Evolutionary conservation across 202 grass and related monocot species (phyloP), one percentile per base, ranked within the genome.

Genomic region (Sporobolus alterniflorus): DNA sequence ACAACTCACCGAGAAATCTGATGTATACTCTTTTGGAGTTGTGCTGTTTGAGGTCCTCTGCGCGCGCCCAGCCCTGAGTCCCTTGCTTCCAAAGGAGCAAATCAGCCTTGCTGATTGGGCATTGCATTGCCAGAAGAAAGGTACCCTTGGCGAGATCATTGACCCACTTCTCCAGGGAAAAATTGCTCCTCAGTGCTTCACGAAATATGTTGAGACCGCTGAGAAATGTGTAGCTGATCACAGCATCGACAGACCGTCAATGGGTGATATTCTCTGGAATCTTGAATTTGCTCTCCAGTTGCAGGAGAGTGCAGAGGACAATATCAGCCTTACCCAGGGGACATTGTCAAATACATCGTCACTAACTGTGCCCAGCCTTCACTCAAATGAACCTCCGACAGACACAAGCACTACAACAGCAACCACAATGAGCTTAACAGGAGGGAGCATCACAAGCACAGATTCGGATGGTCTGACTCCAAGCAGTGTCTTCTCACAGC

Each of bases 401-500:
- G 84, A 97, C 44, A 66, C 84, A 1, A 91, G 43, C 18, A 88
- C 87, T 9, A 93, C 89, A 11, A 91, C 90, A 11, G 41, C 82
- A 25, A 82, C 65, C 49, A 74, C 71, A 1, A 47, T 71, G 11
- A 93, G 89, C 82, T 84, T 86, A 3, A 69, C 63, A 43, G 88
- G 40, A 21, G 82, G 28, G 60, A 97, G 91, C 79, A 50, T 93
- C 52, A 57, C 69, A 10, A 91, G 89, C 17, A 76, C n/a, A 20
- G 82, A 82, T 18, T 94, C 91, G 0, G 87, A 88, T 8, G 82
- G 82, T 31, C 68, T 88, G 46, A 97, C 89, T 9, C 84, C 94
- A 4, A 87, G 87, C 54, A 86, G 34, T 3, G 64, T 97, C 31
- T 97, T 94, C 87, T 97, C 91, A 0, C 89, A 97, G 82, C 86